Evolutionary conservation across 1,139 yeast species (phyloP), one percentile per base, ranked within the genome.

Genomic region (Oligophagozyma castellii): DNA sequence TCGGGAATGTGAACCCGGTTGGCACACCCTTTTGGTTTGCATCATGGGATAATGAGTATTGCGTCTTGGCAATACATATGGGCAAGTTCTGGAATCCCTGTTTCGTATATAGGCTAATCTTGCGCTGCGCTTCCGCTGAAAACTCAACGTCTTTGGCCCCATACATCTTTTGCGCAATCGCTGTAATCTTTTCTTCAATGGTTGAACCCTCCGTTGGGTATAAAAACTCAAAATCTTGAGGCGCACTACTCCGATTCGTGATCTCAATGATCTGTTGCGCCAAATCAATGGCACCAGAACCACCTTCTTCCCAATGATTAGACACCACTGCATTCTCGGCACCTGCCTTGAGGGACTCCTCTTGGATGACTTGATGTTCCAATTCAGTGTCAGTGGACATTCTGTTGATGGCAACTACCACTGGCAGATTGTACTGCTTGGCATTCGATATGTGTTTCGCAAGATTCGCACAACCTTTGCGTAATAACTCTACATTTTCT

Each of bases 251-350:
- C 35, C 59, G 59, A 48, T 72, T 66, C 33, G 86, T 69, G 24
- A 92, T 89, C 38, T 66, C 63, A 43, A 83, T 70, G 36, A 86
- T 92, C 36, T 93, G 94, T 38, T 76, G 51, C 32, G 96, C 96
- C 41, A 89, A 70, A 34, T 69, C 77, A 40, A 81, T 69, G 7
- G 98, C 96, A 48, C 98, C 98, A 41, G 64, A 62, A 44, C 98
- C 98, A 62, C 98, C 98, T 61, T 81, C 81, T 59, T 80, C 95
- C 96, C 96, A 89, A 60, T 89, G 98, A 67, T 81, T 81, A 24
- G 95, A 78, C 23, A 81, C 86, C 48, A 89, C 78, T 18, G 96
- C 96, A 51, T 81, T 95, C 36, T 63, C 61, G 24, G 98, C 98
- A 49, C 98, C 98, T n/a, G 94, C 94, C 55, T 71, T 73, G 45